phyloP scores from a whole-genome alignment of 306 rosid genomes.

The Mimosa pudica region DNA sequence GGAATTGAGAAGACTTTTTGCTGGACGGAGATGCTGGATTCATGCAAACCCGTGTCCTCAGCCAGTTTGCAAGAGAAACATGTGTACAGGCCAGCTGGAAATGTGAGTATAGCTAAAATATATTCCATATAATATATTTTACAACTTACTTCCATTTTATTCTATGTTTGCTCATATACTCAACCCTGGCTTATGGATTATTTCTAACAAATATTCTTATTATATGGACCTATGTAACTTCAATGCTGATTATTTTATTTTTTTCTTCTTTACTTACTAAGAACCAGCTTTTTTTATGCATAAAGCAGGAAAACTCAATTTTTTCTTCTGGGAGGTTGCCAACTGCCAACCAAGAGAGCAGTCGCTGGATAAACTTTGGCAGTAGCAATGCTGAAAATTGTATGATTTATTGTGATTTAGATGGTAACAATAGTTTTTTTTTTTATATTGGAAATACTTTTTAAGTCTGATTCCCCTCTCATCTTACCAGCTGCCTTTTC shows the following conservation, averaged over 20 bases:
- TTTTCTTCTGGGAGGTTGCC: conserved; percentile 43
- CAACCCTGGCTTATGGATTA: conserved; percentile 18
- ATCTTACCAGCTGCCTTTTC: conserved; percentile 53
- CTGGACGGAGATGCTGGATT: conserved; percentile 59
- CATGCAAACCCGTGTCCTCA: conserved; percentile 39
- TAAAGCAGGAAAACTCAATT: conserved; percentile 56
- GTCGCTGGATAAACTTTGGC: conserved; percentile 49
- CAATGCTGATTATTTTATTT: conserved; percentile 14
- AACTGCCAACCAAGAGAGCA: conserved; percentile 46
- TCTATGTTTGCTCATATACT: conserved; percentile 19
- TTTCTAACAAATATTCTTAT: conserved; percentile 7
- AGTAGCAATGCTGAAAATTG: conserved; percentile 46
- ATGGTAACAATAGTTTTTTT: conserved; percentile 21
- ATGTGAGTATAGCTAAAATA: conserved; percentile 54
- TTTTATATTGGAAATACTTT: conserved; percentile 24
- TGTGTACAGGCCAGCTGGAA: conserved; percentile 42
- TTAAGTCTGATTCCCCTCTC: conserved; percentile 41
- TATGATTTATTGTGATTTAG: conserved; percentile 43
- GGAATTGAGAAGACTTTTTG: conserved; percentile 51
- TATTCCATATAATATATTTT: conserved; percentile 26
- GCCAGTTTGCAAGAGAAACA: conserved; percentile 43
- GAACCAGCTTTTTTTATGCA: conserved; percentile 24
- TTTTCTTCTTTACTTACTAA: conserved; percentile 5
- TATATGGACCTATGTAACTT: conserved; percentile 4
- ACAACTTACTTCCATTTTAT: neutral